Percentiles rank a stretch among this genome's conserved stretches.
Conservation (phyloP, 2,329 filamentous ascomycete genomes). For the Claviceps citrina region DNA sequence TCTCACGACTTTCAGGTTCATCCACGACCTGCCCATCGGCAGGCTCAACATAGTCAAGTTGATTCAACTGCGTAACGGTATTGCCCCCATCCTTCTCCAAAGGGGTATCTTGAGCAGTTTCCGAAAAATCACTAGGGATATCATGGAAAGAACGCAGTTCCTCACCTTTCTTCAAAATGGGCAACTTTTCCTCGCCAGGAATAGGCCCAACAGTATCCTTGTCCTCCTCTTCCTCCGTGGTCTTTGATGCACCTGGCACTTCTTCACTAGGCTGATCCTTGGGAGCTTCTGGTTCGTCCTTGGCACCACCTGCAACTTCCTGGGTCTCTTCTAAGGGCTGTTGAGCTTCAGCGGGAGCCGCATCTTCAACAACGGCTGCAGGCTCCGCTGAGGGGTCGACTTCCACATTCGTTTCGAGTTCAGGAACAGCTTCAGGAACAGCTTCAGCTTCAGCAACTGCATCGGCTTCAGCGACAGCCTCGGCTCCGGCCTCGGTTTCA, state of each 20-base stretch:
- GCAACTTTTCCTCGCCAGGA: constrained; percentile 19
- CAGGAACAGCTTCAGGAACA: neutral
- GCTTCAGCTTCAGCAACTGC: neutral
- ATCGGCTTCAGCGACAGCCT: neutral
- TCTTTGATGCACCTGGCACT: constrained; percentile 9
- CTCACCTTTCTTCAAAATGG: constrained; percentile 29
- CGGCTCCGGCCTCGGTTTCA: neutral
- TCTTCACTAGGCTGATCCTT: neutral
- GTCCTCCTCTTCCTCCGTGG: constrained; percentile 20
- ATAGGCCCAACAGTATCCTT: constrained; percentile 26
- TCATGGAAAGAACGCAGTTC: constrained; percentile 22
- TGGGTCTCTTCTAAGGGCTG: neutral
- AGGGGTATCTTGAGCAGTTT: constrained; percentile 15
- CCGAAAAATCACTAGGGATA: constrained; percentile 22
- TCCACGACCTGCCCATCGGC: neutral
- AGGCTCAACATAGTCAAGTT: neutral
- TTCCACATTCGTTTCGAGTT: no score
- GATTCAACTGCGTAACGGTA: neutral
- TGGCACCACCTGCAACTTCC: constrained; percentile 1
- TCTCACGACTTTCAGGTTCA: neutral
- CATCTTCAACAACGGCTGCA: neutral
- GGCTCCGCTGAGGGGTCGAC: neutral
- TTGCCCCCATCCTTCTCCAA: constrained; percentile 12
- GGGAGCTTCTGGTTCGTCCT: neutral
- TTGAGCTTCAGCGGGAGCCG: neutral